Conservation (phyloP, 108 stramenopile species). For the Conticribra guillardii region DNA sequence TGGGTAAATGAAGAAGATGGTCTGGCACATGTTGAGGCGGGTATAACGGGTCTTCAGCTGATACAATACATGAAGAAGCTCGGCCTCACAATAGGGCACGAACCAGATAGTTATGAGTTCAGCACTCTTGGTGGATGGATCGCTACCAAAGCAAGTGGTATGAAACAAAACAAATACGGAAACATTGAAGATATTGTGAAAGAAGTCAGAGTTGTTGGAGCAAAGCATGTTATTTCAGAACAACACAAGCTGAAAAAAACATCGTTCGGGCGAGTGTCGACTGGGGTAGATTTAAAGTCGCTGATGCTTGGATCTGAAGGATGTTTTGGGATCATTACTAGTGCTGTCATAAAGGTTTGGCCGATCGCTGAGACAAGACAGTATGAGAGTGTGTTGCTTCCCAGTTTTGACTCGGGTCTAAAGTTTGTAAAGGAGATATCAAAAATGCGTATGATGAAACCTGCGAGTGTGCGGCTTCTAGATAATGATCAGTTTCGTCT, state of each 20-base stretch:
- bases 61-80: constrained; percentile 65
- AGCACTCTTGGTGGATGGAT: constrained; percentile 97
- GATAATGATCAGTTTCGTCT: constrained; percentile 94
- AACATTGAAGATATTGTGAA: constrained; percentile 96
- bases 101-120: constrained; percentile 96
- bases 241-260: constrained; percentile 37
- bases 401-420: constrained; percentile 76
- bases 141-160: constrained; percentile 96
- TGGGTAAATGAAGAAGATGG: constrained; percentile 90
- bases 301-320: constrained; percentile 94
- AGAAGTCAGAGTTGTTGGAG: constrained; percentile 75
- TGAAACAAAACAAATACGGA: constrained; percentile 95
- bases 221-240: constrained; percentile 62
- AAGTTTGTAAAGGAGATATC: constrained; percentile 77
- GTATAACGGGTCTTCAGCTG: constrained; percentile 82
- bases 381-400: constrained; percentile 80
- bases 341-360: constrained; percentile 88
- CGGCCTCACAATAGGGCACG: constrained; percentile 94
- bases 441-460: constrained; percentile 54
- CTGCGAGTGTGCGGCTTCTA: constrained; percentile 88
- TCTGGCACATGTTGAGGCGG: constrained; percentile 86
- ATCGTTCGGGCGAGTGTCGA: constrained; percentile 73
- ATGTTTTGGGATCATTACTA: constrained; percentile 87
- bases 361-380: constrained; percentile 69
- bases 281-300: constrained; percentile 78